A percentile compares a stretch with the other conserved stretches of the same genome.
These are phyloP conservation scores for Tolypocladium cylindrosporum DNA, from an alignment of 2,329 filamentous ascomycete genomes.

Conservation along the genomic window DNA sequence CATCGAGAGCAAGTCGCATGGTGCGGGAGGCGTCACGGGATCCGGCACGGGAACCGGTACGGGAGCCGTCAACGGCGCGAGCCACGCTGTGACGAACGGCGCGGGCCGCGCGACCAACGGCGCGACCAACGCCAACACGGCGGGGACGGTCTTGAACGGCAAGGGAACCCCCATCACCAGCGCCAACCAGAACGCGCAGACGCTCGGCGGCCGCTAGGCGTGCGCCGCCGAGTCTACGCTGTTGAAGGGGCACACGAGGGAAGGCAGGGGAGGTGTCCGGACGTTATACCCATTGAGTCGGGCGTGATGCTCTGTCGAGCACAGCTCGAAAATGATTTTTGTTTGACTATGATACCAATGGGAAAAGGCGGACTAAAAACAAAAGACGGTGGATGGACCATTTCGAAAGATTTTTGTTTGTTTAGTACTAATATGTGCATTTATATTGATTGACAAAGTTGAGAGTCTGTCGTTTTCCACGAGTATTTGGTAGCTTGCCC, in stretches of 20 bases:
- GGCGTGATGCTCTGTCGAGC: not conserved
- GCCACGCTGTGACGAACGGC: no score
- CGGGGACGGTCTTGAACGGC: conserved; percentile 1
- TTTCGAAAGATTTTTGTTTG: not conserved
- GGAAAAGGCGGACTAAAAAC: not conserved
- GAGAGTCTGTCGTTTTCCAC: not conserved
- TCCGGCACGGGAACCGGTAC: not conserved
- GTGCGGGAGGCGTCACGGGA: conserved; percentile 8
- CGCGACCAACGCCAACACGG: conserved; percentile 8
- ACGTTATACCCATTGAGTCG: conserved; percentile 9
- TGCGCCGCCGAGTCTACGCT: conserved; percentile 5
- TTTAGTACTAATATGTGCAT: not conserved
- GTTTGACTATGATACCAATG: not conserved
- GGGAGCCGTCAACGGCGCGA: no score
- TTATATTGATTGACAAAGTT: not conserved
- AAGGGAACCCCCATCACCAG: not conserved
- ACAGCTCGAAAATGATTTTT: not conserved
- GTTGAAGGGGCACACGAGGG: not conserved
- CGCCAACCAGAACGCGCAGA: conserved; percentile 2
- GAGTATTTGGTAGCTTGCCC: no score
- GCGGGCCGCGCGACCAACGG: conserved; percentile 5
- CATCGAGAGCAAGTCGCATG: conserved; percentile 34
- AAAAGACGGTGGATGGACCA: not conserved
- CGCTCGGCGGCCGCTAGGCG: conserved; percentile 8
- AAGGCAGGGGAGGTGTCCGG: not conserved